Evolutionary conservation across 768 basidiomycete genomes (phyloP), one percentile per base, ranked within the genome.

Genomic region (Amanita fuliginea): DNA sequence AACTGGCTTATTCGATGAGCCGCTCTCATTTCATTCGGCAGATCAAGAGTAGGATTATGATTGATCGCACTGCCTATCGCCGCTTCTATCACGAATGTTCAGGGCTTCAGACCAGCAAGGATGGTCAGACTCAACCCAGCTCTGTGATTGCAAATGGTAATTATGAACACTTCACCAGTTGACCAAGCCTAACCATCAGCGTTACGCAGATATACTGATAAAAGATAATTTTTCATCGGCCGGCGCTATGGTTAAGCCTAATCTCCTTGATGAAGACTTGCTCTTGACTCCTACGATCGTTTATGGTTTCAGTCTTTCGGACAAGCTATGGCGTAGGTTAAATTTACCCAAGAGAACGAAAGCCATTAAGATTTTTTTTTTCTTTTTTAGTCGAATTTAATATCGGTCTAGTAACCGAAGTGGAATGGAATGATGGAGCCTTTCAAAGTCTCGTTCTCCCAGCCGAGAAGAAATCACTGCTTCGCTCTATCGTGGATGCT

Each of bases 391-490:
- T 82, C 53, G 80, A 78, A 57, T 78, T 83, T 56, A 71, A 76
- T 41, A 72, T 83, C 4, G 73, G 77, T 39, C 68, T 74, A 39
- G 67, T 84, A 26, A 46, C 63, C 16, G 66, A 69, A 3, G 76
- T 86, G 26, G 64, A 68, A 14, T 81, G 79, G 77, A 77, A 77
- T 53, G 59, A 67, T 8, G 73, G 77, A 18, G 79, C 80, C 1
- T 81, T 79, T 58, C 62, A 67, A n/a, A 74, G 77, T 53, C 71
- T 81, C 28, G 78, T 81, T 9, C 70, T 83, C n/a, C 73, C 76
- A 6, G 56, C 64, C 3, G 70, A 68, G 35, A 69, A 74, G 37
- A 81, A 80, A 63, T 63, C 71, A 13, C 70, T 80, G 2, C 65
- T 80, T 19, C 73, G 72, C 43, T 76, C 77, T 2, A 69, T 79